These are phyloP conservation scores for Jamesozyma lodderae DNA, from an alignment of 805 yeast species.

Conservation along the genomic window DNA sequence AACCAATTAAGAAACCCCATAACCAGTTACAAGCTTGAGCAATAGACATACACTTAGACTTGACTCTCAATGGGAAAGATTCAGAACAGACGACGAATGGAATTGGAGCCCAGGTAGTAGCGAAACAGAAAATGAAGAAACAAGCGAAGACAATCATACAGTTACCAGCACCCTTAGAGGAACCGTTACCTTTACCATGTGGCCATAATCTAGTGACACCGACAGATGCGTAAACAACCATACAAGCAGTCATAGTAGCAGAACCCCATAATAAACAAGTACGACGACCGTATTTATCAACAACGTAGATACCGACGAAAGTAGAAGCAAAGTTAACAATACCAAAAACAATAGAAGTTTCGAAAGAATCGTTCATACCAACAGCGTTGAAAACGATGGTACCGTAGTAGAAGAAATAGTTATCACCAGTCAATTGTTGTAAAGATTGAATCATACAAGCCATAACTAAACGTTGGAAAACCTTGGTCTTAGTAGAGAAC, in stretches of 20 bases:
- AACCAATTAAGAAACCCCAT: background rate
- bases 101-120: background rate
- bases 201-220: constrained; percentile 41
- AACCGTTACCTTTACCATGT: constrained; percentile 5
- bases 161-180: background rate
- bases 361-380: constrained; percentile 48
- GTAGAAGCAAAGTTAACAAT: constrained; percentile 52
- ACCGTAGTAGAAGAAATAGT: constrained; percentile 61
- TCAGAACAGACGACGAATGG: background rate
- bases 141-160: background rate
- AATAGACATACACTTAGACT: background rate
- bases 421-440: constrained; percentile 52
- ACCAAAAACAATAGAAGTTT: constrained; percentile 52
- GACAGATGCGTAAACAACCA: constrained; percentile 45
- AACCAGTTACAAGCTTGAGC: background rate
- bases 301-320: constrained; percentile 39
- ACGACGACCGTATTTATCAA: constrained; percentile 49
- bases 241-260: constrained; percentile 39
- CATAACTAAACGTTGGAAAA: constrained; percentile 37
- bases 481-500: constrained; percentile 57
- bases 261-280: constrained; percentile 41
- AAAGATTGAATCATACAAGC: constrained; percentile 50
- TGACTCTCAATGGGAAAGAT: background rate
- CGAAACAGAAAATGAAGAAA: background rate
- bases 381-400: constrained; percentile 53